Evolutionary conservation across 106 monocot genomes (phyloP), one percentile per base, ranked within the genome.

Genomic region (Phalaenopsis equestris): DNA sequence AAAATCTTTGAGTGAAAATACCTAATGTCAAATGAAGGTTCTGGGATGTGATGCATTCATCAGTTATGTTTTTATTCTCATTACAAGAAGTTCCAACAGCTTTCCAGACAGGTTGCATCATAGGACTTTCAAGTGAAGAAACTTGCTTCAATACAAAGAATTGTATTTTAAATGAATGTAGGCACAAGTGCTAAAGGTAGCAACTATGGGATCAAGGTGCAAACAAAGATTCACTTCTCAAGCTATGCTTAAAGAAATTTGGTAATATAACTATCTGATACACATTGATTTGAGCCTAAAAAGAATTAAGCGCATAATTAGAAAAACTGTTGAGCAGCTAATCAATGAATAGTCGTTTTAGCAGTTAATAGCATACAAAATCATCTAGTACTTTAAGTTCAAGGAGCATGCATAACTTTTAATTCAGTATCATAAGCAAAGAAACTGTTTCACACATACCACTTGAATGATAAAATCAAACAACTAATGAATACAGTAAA

Each of bases 131-230:
- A 80, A 90, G 74, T 70, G 87, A 72, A 74, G 75, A 83, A 46
- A 85, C 24, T 58, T 81, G 86, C 91, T 94, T 87, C 21, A 83
- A 72, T 48, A 75, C 45, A 21, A 78, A 80, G 49, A 70, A 72
- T 14, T 11, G 36, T 72, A 41, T 14, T 72, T 39, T 41, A 41
- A 11, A 72, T n/a, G 15, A 9, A 78, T 30, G 18, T 2, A 56
- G 17, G 56, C 78, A 58, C 64, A 68, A 52, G 48, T 38, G 39
- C 30, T 41, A 36, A 41, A 41, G 72, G 41, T 12, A 72, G 39
- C 17, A 55, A 38, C 48, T 55, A n/a, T 9, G 38, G 47, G 2
- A 30, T 72, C 73, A 19, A 55, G 23, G 30, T 49, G 38, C n/a
- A 48, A 16, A 19, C 3, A 39, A 57, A n/a, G 2, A 12, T 55